Percentiles rank a stretch among this genome's conserved stretches.
Conservation (phyloP, 2,329 filamentous ascomycete genomes). For the Scopulariopsis brevicaulis region DNA sequence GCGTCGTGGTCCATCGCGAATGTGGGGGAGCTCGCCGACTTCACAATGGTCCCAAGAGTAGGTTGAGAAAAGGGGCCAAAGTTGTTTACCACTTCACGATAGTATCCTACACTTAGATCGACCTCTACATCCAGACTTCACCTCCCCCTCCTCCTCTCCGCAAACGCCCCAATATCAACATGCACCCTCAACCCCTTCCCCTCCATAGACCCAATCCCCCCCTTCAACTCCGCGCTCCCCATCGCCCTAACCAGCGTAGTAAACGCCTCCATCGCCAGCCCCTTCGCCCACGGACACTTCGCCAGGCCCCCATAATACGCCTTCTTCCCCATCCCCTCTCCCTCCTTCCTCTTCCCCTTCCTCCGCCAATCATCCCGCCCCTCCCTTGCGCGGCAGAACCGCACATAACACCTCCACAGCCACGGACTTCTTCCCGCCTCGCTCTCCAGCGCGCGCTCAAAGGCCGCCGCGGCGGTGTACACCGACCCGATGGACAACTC, state of each 20-base stretch:
- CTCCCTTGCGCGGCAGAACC: slow-evolving; percentile 26
- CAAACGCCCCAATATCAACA: slow-evolving; percentile 38
- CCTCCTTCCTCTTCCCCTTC: slow-evolving; percentile 19
- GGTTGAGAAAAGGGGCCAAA: too few species aligned
- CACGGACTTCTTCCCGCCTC: slow-evolving; percentile 23
- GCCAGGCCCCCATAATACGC: slow-evolving; percentile 34
- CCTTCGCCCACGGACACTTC: slow-evolving; percentile 38
- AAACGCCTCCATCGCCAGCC: slow-evolving; percentile 40
- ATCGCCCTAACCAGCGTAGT: slow-evolving; percentile 28
- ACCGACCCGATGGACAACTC: slow-evolving; percentile 34
- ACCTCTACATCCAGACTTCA: slow-evolving; percentile 5
- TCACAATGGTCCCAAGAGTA: too few species aligned
- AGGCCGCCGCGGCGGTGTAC: slow-evolving; percentile 36
- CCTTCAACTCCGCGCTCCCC: slow-evolving; percentile 34
- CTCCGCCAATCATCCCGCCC: slow-evolving; percentile 5
- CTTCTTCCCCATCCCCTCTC: slow-evolving; percentile 29
- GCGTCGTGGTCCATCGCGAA: too few species aligned
- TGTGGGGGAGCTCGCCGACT: too few species aligned
- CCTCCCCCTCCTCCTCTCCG: slow-evolving; percentile 19
- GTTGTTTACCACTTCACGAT: not conserved
- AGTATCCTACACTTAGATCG: not conserved
- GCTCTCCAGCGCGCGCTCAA: slow-evolving; percentile 36
- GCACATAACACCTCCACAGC: slow-evolving; percentile 39
- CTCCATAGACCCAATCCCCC: slow-evolving; percentile 33
- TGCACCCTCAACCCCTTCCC: slow-evolving; percentile 38